A percentile compares a stretch with the other conserved stretches of the same genome.
Evolutionary conservation across 768 basidiomycete genomes (phyloP).

Genomic region (Hirschioporus abietinus): DNA sequence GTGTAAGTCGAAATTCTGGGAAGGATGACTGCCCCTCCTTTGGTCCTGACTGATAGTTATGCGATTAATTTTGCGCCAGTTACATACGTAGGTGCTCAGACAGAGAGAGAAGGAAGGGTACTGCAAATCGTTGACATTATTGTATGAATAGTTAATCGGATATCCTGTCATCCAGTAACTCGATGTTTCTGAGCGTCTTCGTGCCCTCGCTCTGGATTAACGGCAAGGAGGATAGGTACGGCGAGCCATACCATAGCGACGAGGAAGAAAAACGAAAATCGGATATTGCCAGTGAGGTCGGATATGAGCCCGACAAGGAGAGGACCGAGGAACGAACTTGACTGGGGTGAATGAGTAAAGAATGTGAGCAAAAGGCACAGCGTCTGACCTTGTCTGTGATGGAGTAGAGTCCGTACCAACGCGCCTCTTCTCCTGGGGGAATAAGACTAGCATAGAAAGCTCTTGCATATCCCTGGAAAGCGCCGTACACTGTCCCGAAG

Average conservation of each 20-base stretch:
- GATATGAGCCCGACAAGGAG: slow-evolving; percentile 84
- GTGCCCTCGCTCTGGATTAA: slow-evolving; percentile 63
- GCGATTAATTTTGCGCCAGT: too few relatives aligned
- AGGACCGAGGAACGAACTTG: slow-evolving; percentile 89
- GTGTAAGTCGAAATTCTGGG: too few relatives aligned
- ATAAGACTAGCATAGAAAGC: slow-evolving; percentile 85
- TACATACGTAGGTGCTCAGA: too few relatives aligned
- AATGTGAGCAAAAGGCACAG: not conserved
- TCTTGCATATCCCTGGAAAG: slow-evolving; percentile 87
- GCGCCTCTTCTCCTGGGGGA: slow-evolving; percentile 82
- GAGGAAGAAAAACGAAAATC: slow-evolving; percentile 87
- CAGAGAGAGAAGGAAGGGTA: too few relatives aligned
- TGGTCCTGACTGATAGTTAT: too few relatives aligned
- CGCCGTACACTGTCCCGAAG: slow-evolving; percentile 85
- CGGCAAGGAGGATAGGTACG: slow-evolving; percentile 65
- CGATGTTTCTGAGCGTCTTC: not conserved
- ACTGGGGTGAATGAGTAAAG: slow-evolving; percentile 37
- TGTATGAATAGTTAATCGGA: too few relatives aligned
- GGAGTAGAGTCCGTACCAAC: slow-evolving; percentile 84
- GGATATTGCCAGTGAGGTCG: slow-evolving; percentile 86
- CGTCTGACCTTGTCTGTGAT: slow-evolving; percentile 79
- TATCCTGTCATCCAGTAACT: not conserved
- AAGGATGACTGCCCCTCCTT: too few relatives aligned
- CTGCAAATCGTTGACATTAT: too few relatives aligned
- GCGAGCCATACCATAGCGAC: slow-evolving; percentile 76